Evolutionary conservation across 768 basidiomycete genomes (phyloP).

Genomic region (Mycena filopes): DNA sequence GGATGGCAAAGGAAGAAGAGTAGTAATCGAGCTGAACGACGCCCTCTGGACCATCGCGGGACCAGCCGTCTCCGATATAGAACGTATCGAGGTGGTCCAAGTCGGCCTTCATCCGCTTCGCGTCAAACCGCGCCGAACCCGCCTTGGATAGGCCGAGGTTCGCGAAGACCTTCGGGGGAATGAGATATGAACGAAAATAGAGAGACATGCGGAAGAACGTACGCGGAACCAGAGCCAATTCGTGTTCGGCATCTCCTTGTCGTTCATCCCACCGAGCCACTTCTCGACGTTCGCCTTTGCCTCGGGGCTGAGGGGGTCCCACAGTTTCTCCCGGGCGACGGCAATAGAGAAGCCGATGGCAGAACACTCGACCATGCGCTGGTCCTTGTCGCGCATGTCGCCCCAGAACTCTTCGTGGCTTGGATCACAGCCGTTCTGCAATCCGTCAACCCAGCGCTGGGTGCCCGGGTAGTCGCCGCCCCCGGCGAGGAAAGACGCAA

Average conservation of each 20-base stretch:
- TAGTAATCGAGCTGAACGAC: constrained; percentile 85
- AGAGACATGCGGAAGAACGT: constrained; percentile 33
- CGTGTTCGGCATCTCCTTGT: constrained; percentile 86
- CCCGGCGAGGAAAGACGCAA: constrained; percentile 72
- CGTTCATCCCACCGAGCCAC: constrained; percentile 82
- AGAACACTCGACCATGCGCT: constrained; percentile 86
- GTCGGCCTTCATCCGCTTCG: constrained; percentile 74
- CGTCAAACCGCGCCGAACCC: constrained; percentile 66
- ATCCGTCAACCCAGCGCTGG: constrained; percentile 72
- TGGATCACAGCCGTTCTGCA: constrained; percentile 77
- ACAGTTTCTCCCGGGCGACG: constrained; percentile 71
- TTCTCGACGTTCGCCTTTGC: constrained; percentile 67
- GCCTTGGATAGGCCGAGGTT: constrained; percentile 77
- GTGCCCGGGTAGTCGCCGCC: constrained; percentile 69
- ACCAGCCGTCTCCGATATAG: constrained; percentile 82
- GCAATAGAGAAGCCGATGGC: constrained; percentile 79
- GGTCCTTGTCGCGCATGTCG: constrained; percentile 76
- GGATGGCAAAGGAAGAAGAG: constrained; percentile 83
- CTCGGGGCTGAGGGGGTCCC: constrained; percentile 65
- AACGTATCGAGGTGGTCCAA: constrained; percentile 83
- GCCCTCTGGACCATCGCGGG: constrained; percentile 80
- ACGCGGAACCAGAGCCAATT: constrained; percentile 89
- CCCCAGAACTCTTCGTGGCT: constrained; percentile 80
- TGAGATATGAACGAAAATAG: constrained; percentile 7
- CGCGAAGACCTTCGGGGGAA: constrained; percentile 66